These are phyloP conservation scores for Fraxinus cuspidata DNA, from an alignment of 257 asterid genomes.

Conservation along the genomic window DNA sequence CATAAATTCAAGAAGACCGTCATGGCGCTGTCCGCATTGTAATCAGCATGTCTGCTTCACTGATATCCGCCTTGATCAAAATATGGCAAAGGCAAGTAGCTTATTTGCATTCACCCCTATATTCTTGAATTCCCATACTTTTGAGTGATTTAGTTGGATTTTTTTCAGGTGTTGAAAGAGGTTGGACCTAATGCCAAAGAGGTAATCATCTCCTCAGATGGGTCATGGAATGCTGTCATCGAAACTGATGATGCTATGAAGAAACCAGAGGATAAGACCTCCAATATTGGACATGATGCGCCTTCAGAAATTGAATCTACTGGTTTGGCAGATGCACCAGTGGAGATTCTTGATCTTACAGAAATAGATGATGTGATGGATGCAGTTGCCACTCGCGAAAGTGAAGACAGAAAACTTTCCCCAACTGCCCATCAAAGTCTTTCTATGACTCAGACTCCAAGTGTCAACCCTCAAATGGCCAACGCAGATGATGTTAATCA, in stretches of 20 bases:
- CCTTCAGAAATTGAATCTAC: slow-evolving; percentile 35
- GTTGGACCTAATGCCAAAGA: slow-evolving; percentile 55
- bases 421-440: slow-evolving; percentile 25
- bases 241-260: slow-evolving; percentile 48
- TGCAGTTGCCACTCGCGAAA: slow-evolving; percentile 25
- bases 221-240: slow-evolving; percentile 68
- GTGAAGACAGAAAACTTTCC: slow-evolving; percentile 44
- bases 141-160: slow-evolving; percentile 20
- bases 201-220: slow-evolving; percentile 66
- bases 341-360: slow-evolving; percentile 63
- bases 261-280: slow-evolving; percentile 40
- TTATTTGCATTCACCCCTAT: slow-evolving; percentile 11
- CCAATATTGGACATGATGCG: slow-evolving; percentile 32
- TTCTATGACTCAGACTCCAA: slow-evolving; percentile 23
- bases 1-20: slow-evolving; percentile 82
- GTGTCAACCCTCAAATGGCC: slow-evolving; percentile 14
- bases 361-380: slow-evolving; percentile 48
- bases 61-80: slow-evolving; percentile 80
- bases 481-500: slow-evolving; percentile 33
- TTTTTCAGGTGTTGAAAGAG: slow-evolving; percentile 71
- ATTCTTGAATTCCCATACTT: slow-evolving; percentile 10
- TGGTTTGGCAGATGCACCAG: slow-evolving; percentile 23
- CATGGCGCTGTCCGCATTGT: slow-evolving; percentile 97
- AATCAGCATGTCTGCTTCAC: slow-evolving; percentile 78
- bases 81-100: slow-evolving; percentile 78